phyloP scores from a whole-genome alignment of 192 early-diverging fungal species.

The Cetraspora pellucida region DNA sequence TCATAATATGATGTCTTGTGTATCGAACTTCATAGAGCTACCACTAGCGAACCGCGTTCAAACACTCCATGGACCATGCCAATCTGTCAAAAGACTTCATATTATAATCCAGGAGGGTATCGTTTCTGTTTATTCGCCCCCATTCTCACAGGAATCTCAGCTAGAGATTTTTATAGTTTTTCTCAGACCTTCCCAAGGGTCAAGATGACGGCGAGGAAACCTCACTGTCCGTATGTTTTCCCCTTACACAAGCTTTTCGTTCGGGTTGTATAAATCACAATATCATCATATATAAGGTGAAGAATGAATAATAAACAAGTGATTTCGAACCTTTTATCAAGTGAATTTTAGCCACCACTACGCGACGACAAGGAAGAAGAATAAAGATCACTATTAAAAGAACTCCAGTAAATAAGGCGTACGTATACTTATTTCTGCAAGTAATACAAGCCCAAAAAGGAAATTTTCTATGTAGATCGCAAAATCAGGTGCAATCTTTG shows the following conservation, averaged over 20 bases:
- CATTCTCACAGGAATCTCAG: slow-evolving; percentile 28
- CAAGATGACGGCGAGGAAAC: slow-evolving; percentile 4
- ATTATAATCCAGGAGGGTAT: slow-evolving; percentile 20
- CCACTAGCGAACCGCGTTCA: slow-evolving; percentile 34
- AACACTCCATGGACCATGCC: slow-evolving; percentile 23
- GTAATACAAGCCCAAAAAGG: too few species aligned
- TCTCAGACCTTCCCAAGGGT: slow-evolving; percentile 46
- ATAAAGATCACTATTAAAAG: too few species aligned
- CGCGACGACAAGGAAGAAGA: too few species aligned
- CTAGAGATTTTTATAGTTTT: slow-evolving; percentile 37
- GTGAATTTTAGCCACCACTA: too few species aligned
- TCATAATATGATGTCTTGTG: slow-evolving; percentile 35
- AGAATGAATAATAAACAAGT: too few species aligned
- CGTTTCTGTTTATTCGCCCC: slow-evolving; percentile 33
- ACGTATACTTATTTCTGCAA: too few species aligned
- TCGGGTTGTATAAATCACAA: slow-evolving; percentile 2
- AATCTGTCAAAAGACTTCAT: slow-evolving; percentile 32
- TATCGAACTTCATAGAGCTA: slow-evolving; percentile 44
- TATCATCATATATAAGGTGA: too few species aligned
- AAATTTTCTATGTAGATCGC: too few species aligned
- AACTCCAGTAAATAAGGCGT: too few species aligned
- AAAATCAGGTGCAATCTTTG: too few species aligned
- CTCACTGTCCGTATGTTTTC: slow-evolving; percentile 37
- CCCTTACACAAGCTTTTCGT: slow-evolving; percentile 42
- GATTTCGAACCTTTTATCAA: slow-evolving; percentile 34